Conservation (phyloP, 192 early-diverging fungal species). For the Backusella sp. region DNA sequence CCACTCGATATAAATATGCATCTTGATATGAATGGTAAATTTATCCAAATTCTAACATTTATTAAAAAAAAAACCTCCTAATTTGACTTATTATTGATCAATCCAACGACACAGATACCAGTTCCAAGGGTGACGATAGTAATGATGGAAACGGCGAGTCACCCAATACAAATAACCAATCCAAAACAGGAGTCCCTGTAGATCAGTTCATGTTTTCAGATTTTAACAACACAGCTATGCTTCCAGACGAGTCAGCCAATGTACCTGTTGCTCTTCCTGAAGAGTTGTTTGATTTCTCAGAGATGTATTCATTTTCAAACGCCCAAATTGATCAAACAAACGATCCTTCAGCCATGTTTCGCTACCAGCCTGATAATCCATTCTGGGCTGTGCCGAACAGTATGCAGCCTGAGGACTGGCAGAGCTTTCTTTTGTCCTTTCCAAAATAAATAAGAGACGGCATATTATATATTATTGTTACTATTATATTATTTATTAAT, state of each 20-base stretch:
- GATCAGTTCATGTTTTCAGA: neutral
- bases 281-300: neutral
- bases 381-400: conserved; percentile 11
- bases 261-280: neutral
- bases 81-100: neutral
- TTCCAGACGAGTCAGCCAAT: neutral
- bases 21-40: neutral
- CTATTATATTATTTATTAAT: conserved; percentile 2
- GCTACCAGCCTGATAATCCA: conserved; percentile 2
- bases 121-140: neutral
- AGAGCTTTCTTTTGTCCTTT: neutral
- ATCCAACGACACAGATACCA: neutral
- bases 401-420: conserved; percentile 6
- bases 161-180: neutral
- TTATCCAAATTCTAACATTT: neutral
- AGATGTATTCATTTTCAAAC: neutral
- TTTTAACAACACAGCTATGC: neutral
- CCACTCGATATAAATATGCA: neutral
- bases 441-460: neutral
- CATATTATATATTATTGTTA: neutral
- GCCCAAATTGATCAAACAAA: neutral
- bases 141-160: neutral
- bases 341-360: conserved; percentile 2
- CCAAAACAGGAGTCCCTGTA: neutral
- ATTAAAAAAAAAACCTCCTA: neutral